These are phyloP conservation scores for Paradendryphiella salina DNA, from an alignment of 2,329 filamentous ascomycete species.

Conservation along the genomic window DNA sequence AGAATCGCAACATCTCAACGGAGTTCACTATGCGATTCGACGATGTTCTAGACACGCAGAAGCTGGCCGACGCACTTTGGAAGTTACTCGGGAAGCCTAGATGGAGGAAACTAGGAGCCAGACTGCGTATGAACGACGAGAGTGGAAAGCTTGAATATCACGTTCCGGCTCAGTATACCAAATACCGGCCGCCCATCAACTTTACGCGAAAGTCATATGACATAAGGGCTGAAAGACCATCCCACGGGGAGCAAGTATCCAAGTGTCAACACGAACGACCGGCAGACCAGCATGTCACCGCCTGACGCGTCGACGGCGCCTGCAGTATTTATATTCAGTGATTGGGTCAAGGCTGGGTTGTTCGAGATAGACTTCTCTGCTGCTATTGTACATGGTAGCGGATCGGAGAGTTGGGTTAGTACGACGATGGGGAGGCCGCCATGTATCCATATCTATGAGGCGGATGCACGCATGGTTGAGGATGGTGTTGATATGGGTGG, in stretches of 20 bases:
- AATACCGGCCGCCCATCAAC: conserved; percentile 47
- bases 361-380: conserved; percentile 22
- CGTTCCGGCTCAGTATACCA: conserved; percentile 45
- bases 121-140: conserved; percentile 47
- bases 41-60: conserved; percentile 52
- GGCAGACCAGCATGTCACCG: background rate
- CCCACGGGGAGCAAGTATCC: conserved; percentile 49
- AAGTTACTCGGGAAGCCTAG: conserved; percentile 49
- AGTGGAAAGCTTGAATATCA: conserved; percentile 48
- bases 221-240: conserved; percentile 49
- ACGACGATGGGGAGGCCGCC: background rate
- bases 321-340: conserved; percentile 15
- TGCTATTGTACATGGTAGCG: conserved; percentile 9
- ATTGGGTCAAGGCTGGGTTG: conserved; percentile 25
- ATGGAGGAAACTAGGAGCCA: conserved; percentile 55
- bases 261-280: conserved; percentile 2
- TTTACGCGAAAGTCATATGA: conserved; percentile 48
- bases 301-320: background rate
- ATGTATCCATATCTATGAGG: background rate
- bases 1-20: conserved; percentile 12
- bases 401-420: background rate
- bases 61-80: conserved; percentile 44
- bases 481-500: conserved; percentile 13
- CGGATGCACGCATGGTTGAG: background rate
- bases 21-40: conserved; percentile 50